Base-by-base conservation (phyloP, 2,329 filamentous ascomycete species). In the Pyrenochaeta sp. region DNA sequence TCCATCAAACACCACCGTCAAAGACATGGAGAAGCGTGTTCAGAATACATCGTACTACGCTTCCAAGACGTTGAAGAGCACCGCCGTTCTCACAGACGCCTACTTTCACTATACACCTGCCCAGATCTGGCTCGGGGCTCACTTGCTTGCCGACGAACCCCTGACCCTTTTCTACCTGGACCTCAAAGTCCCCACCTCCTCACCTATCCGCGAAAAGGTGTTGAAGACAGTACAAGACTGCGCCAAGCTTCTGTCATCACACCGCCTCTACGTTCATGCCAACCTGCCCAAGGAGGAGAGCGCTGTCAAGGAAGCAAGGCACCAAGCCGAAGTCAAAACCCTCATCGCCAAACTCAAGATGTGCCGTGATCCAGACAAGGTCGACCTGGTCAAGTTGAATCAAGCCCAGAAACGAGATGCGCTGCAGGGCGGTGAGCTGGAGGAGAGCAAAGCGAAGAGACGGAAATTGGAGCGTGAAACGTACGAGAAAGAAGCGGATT, bases 91-190 rank as follows among this genome's bases (percentile, higher is more conserved):
- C 49, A 96, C 93, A 18, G 94, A 99, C 62, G 91, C 84, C n/a
- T 97, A 97, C 74, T 96, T 97, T 73, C 87, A 96, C 71, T 97
- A 89, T 74, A 93, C 93, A 0, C 94, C 94, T 0, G 88, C 89
- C 17, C 94, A 99, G 70, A 96, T 97, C 67, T 92, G 92, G 85
- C 81, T 97, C 47, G 87, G 90, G 0, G 85, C 92, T 0, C 74
- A 96, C 19, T 78, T 87, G 10, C 80, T 95, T 37, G 89, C 86
- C 0, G 93, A 97, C 65, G 73, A 77, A 27, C 82, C 80, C 0
- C 73, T 94, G 65, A 68, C 72, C 0, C 44, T 64, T n/a, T 77
- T 77, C 56, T 79, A 76, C 59, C 63, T 80, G 14, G 56, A 59
- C 14, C 69, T 72, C 4, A 78, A 79, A 48, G 44, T 78, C 1